Base-by-base conservation (phyloP, 805 yeast genomes). In the Yarrowia sp. region DNA sequence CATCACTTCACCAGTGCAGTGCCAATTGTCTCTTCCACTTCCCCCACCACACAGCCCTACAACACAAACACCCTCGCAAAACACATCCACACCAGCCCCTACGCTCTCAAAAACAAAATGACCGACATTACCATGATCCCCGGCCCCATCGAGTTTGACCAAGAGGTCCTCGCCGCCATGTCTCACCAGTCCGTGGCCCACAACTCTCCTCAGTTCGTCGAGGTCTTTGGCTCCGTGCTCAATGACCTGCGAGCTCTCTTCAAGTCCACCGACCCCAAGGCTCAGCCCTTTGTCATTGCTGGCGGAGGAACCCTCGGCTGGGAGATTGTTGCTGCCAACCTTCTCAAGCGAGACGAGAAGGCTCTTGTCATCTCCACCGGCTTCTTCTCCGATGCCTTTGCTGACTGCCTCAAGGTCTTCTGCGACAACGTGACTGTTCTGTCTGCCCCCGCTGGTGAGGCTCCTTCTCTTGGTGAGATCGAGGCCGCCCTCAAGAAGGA, bases 271-370 rank as follows among this genome's bases (percentile, higher is more conserved):
- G 85, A 83, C 71, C 75, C 84, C 13, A 74, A 77, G n/a, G 84
- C 95, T 41, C 97, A 90, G 78, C 90, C 92, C 8, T 81, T 89
- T 67, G 89, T 93, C 14, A 74, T 93, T 65, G 82, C 95, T 3
- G 98, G 98, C 47, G 88, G 96, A 1, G 98, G 98, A 66, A 91
- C 98, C 18, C 81, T 92, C 45, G 98, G 98, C 41, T 92, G 97
- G 97, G 98, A 92, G 73, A 79, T 92, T 67, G 87, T 85, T 45
- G 96, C 88, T 31, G 82, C 96, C 38, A 92, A 93, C 77, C 80
- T 92, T 69, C 72, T 90, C 64, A 76, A 77, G 68, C 72, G 78
- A 15, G 86, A 85, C 65, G 96, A 92, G 66, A 82, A 84, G 51
- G 93, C 85, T 7, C 82, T 93, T 69, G 90, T 92, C 33, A 81